Evolutionary conservation across 495 filamentous ascomycete species (phyloP).

Genomic region (Penicillium antarcticum): DNA sequence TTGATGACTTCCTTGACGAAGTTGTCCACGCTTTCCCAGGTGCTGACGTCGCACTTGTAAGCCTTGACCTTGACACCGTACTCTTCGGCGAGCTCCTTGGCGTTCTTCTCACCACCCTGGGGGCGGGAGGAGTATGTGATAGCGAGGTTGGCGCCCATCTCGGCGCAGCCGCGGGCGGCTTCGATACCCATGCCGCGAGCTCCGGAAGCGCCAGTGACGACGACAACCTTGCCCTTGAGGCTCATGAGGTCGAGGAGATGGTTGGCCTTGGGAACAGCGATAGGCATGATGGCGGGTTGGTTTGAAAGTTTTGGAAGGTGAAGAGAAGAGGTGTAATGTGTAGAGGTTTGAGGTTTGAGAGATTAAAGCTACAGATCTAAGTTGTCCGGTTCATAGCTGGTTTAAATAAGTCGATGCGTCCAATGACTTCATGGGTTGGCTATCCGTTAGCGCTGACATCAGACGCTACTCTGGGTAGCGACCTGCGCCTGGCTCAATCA

Average conservation of each 20-base stretch:
- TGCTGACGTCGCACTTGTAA: slow-evolving; percentile 57
- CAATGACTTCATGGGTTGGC: slow-evolving; percentile 6
- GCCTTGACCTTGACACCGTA: slow-evolving; percentile 67
- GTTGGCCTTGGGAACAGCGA: slow-evolving; percentile 54
- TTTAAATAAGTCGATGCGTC: background rate
- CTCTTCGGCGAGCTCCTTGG: slow-evolving; percentile 51
- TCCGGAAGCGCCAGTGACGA: slow-evolving; percentile 69
- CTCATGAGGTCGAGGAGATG: slow-evolving; percentile 62
- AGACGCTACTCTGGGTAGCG: background rate
- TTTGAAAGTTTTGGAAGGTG: background rate
- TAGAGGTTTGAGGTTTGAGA: background rate
- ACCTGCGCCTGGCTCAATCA: slow-evolving; percentile 3
- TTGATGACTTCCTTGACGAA: slow-evolving; percentile 52
- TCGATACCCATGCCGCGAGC: slow-evolving; percentile 70
- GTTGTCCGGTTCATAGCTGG: background rate
- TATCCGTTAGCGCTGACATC: slow-evolving; percentile 3
- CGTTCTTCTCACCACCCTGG: slow-evolving; percentile 62
- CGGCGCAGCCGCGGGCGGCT: slow-evolving; percentile 67
- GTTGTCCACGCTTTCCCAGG: slow-evolving; percentile 48
- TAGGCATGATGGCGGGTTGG: slow-evolving; percentile 40
- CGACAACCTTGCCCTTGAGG: slow-evolving; percentile 71
- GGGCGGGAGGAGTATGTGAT: slow-evolving; percentile 64
- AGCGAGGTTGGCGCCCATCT: slow-evolving; percentile 68
- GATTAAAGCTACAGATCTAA: background rate
- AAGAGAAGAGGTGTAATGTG: background rate